Base-by-base conservation (phyloP, 345 rosid species). In the Triadica sebifera region DNA sequence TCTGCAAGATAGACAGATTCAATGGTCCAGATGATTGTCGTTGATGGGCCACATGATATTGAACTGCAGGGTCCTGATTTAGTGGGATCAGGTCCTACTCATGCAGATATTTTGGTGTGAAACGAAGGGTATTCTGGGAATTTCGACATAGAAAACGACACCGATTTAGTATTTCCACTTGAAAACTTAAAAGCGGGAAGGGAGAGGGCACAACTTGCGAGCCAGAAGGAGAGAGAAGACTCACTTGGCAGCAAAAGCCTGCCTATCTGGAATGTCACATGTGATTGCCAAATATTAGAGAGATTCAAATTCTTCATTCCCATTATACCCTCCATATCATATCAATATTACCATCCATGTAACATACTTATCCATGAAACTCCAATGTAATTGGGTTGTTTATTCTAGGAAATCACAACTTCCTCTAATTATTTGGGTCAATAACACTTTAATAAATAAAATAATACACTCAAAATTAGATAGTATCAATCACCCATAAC, bases 241-340 rank as follows among this genome's bases (percentile, higher is more conserved):
- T 65, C 53, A 55, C 67, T 29, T 65, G 68, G 74, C 81, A 76
- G 74, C 82, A 69, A 82, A 86, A 81, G 86, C 82, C 84, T 79
- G 89, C 73, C 49, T 73, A 25, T 79, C 89, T 84, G 86, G 79
- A 80, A 57, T 39, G 76, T 75, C 86, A 80, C 85, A 85, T 82
- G 88, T 15, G 73, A 62, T 29, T 12, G n/a, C 8, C 22, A 16
- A 52, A 8, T n/a, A 12, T 39, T 0, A 25, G 37, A 24, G 13
- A 61, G 17, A 17, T 41, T 69, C 29, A 46, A 67, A 29, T 13
- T 46, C 25, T n/a, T 25, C 7, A 12, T 66, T 38, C 70, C 80
- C 58, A 12, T 13, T 55, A 8, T 20, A 20, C 39, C 37, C 63
- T 47, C 16, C 37, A 25, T 11, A 0, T 64, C 50, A 7, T 39